Conservation (phyloP, 345 rosid genomes). For the Pistacia integerrima region DNA sequence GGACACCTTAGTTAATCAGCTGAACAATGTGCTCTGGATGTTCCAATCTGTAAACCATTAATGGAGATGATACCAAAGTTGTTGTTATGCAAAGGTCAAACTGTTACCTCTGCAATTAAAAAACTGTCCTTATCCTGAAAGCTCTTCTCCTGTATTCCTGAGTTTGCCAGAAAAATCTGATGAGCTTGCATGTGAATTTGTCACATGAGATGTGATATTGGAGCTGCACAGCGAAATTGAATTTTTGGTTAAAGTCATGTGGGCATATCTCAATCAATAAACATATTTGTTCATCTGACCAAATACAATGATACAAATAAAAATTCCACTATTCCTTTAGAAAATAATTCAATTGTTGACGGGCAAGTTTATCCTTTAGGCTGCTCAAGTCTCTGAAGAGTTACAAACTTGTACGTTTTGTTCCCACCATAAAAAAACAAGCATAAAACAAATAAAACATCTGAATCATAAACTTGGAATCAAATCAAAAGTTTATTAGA, state of each 20-base stretch:
- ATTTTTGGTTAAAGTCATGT: background rate
- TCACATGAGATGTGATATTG: background rate
- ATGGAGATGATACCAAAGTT: slow-evolving; percentile 1
- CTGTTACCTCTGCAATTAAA: background rate
- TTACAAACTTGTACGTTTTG: slow-evolving; percentile 13
- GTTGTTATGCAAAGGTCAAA: background rate
- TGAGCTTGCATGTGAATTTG: background rate
- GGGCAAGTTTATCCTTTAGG: background rate
- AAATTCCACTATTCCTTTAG: background rate
- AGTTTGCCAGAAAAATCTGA: background rate
- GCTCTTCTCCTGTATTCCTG: background rate
- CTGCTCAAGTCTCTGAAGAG: background rate
- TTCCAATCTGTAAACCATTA: background rate
- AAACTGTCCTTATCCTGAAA: background rate
- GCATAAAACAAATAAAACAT: slow-evolving; percentile 7
- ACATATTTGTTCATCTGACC: background rate
- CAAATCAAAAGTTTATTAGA: background rate
- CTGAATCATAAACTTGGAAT: slow-evolving; percentile 1
- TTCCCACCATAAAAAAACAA: background rate
- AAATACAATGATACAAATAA: background rate
- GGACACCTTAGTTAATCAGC: background rate
- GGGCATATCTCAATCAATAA: slow-evolving; percentile 6
- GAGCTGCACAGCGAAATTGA: background rate
- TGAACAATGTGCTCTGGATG: background rate
- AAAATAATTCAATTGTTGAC: background rate